Evolutionary conservation across 2,329 filamentous ascomycete species (phyloP), one percentile per base, ranked within the genome.

Genomic region (Colletotrichum sp.): DNA sequence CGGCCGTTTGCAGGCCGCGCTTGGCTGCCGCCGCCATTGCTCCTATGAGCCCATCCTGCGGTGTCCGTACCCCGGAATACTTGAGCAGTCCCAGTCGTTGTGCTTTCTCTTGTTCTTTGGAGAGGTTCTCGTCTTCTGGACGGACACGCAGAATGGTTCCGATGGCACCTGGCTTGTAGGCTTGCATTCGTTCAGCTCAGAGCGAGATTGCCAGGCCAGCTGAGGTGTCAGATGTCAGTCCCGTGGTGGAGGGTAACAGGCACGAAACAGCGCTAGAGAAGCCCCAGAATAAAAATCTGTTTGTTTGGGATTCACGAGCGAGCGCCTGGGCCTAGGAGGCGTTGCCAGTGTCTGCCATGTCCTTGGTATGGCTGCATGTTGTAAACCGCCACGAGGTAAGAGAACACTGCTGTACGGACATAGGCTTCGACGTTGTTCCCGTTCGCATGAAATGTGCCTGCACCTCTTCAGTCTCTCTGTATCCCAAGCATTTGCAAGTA

Each of bases 251-350:
- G 56, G 70, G 27, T 28, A 39, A 32, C 56, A 32, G 58, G 28
- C 55, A 22, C 74, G 74, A 74, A 76, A 76, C 74, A 65, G 48
- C 70, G 74, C 74, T 74, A 69, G 64, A 76, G 48, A 61, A 65
- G 70, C 16, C 64, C 70, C 70, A 73, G 74, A 65, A 73, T 68
- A 75, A 73, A 75, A 69, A 58, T 75, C 56, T 75, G 58, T 34
- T 72, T 75, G 68, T 62, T 70, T 70, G 58, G 61, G 68, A 71
- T 71, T 66, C 72, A 66, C 66, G 52, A 10, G 58, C 58, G 58
- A 60, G 36, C 62, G 36, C 64, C 61, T 64, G 34, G 61, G 61
- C 61, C 61, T 39, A 34, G 22, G 39, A 67, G 43, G 48, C 65
- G 65, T 39, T 22, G 62, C 30, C 62, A n/a, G 13, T 66, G 36